A percentile compares a stretch with the other conserved stretches of the same genome.
Evolutionary conservation across 257 asterid genomes (phyloP).

Genomic region (Plectranthus barbatus): DNA sequence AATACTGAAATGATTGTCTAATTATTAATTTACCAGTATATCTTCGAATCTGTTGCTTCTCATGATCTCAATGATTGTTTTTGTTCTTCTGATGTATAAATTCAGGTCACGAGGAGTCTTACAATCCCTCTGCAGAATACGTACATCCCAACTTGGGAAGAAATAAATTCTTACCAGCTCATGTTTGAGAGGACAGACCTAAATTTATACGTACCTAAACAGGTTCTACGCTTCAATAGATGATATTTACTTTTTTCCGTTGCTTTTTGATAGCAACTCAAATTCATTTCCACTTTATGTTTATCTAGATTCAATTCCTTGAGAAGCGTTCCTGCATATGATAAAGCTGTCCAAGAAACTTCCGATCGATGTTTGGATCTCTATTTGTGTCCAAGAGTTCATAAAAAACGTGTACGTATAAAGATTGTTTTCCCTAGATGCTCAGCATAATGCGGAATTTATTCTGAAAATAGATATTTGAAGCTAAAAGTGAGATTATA

Average conservation of each 20-base stretch:
- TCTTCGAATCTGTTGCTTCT: too few relatives aligned
- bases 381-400: slow-evolving; percentile 80
- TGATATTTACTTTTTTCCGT: neutral
- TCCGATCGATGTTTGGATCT: slow-evolving; percentile 96
- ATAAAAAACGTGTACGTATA: slow-evolving; percentile 83
- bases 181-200: slow-evolving; percentile 95
- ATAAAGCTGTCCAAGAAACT: slow-evolving; percentile 66
- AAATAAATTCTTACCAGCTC: slow-evolving; percentile 75
- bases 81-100: slow-evolving; percentile 11
- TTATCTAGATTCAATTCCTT: slow-evolving; percentile 54
- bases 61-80: neutral
- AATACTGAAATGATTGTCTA: neutral
- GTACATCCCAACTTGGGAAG: slow-evolving; percentile 88
- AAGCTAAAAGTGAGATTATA: neutral
- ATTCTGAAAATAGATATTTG: slow-evolving; percentile 5
- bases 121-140: slow-evolving; percentile 85
- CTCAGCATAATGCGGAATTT: too few relatives aligned
- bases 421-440: neutral
- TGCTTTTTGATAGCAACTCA: neutral
- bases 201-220: slow-evolving; percentile 79
- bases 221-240: slow-evolving; percentile 21
- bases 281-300: neutral
- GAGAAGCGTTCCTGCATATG: slow-evolving; percentile 89
- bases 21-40: neutral
- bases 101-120: slow-evolving; percentile 95